A percentile compares a stretch with the other conserved stretches of the same genome.
These are phyloP conservation scores for Calophaca sinica DNA, from an alignment of 306 rosid genomes.

Conservation along the genomic window DNA sequence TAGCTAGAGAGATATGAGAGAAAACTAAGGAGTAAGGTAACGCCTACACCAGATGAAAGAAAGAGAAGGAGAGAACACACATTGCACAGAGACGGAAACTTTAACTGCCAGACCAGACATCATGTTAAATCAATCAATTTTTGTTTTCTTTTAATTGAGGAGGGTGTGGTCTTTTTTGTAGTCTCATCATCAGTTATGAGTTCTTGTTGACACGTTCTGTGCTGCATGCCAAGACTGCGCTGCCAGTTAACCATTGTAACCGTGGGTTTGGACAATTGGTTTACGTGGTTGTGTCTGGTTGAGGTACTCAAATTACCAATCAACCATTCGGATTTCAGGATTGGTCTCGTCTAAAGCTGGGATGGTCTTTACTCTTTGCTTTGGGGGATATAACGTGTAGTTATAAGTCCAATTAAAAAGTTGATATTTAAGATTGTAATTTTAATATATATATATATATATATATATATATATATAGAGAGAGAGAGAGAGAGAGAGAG, in stretches of 20 bases:
- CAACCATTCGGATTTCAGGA: no score
- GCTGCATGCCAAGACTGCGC: slow-evolving; percentile 36
- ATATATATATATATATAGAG: no score
- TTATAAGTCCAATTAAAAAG: no score
- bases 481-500: no score
- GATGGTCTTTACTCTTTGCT: no score
- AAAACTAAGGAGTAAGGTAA: background rate
- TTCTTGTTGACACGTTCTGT: slow-evolving; percentile 51
- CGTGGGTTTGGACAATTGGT: slow-evolving; percentile 9
- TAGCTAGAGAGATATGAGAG: background rate
- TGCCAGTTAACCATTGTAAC: background rate
- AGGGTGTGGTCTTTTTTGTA: slow-evolving; percentile 11
- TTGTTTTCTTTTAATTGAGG: slow-evolving; percentile 5
- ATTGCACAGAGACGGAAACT: slow-evolving; percentile 31
- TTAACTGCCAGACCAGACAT: slow-evolving; percentile 46
- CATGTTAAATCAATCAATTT: slow-evolving; percentile 35
- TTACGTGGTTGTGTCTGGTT: background rate
- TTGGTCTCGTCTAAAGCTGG: no score
- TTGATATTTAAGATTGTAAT: no score
- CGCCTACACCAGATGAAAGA: slow-evolving; percentile 27
- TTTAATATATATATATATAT: no score
- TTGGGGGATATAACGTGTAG: no score
- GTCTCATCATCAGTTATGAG: background rate
- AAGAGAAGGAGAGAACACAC: background rate
- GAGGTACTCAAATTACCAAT: no score